phyloP scores from a whole-genome alignment of 352 stramenopile species.

The Saprolegnia diclina region DNA sequence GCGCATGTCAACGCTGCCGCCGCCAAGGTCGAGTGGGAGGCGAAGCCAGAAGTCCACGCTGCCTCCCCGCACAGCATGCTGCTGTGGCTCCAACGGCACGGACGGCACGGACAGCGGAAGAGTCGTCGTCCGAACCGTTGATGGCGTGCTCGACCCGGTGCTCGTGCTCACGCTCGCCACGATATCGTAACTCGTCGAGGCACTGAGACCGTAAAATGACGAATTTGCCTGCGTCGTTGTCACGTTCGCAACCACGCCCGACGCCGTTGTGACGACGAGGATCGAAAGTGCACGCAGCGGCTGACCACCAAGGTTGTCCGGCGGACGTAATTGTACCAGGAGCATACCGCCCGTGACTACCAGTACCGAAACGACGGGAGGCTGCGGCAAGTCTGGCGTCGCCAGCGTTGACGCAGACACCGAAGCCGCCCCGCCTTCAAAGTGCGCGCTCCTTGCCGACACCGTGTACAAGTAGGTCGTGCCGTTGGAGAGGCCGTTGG shows the following conservation, averaged over 20 bases:
- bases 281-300: too few species aligned
- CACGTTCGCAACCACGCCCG: too few species aligned
- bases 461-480: conserved; percentile 6
- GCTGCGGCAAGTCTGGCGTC: background rate
- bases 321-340: background rate
- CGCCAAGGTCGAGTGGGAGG: conserved; percentile 1
- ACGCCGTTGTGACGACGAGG: too few species aligned
- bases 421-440: background rate
- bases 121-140: background rate
- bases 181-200: background rate
- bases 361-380: background rate
- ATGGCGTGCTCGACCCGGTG: background rate
- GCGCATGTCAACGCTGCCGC: background rate
- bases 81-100: background rate
- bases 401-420: background rate
- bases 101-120: background rate
- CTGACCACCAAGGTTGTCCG: background rate
- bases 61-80: background rate
- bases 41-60: background rate
- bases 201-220: background rate
- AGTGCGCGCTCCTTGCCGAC: background rate
- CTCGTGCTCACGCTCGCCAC: background rate
- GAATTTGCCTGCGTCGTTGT: background rate
- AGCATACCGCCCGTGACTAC: conserved; percentile 9
- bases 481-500: background rate